These are phyloP conservation scores for Cucumis hystrix DNA, from an alignment of 306 rosid species.

Conservation along the genomic window DNA sequence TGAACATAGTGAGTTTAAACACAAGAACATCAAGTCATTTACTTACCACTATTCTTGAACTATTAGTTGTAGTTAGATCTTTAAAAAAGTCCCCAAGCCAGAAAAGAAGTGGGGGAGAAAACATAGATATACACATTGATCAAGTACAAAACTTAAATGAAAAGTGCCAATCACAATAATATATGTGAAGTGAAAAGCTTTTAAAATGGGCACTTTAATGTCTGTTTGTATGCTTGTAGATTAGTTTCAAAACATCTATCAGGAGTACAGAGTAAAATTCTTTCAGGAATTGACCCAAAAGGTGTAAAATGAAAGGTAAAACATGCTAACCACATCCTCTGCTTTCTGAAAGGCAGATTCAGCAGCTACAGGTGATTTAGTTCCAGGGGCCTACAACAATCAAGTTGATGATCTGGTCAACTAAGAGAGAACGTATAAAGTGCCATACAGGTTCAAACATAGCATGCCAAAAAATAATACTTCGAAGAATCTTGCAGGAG, in stretches of 20 bases:
- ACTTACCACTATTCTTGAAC: too few species aligned
- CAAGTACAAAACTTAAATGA: constrained; percentile 40
- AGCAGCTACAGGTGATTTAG: too few species aligned
- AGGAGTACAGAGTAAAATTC: not conserved
- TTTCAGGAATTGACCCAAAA: not conserved
- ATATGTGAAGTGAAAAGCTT: constrained; percentile 58
- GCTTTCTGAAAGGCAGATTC: too few species aligned
- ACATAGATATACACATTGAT: not conserved
- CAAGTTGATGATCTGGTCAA: too few species aligned
- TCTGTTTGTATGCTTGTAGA: constrained; percentile 53
- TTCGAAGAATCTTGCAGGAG: too few species aligned
- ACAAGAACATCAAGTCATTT: too few species aligned
- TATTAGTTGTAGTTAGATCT: not conserved
- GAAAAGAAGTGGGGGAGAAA: not conserved
- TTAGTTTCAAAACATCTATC: not conserved
- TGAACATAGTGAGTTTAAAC: not conserved
- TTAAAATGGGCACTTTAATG: constrained; percentile 80
- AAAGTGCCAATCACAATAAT: constrained; percentile 79
- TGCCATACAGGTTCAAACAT: too few species aligned
- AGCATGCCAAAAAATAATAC: too few species aligned
- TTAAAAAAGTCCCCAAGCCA: not conserved
- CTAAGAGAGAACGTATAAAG: too few species aligned
- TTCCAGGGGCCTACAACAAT: too few species aligned
- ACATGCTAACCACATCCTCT: too few species aligned
- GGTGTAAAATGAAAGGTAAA: not conserved